Evolutionary conservation across 2,329 filamentous ascomycete genomes (phyloP), one percentile per base, ranked within the genome.

Genomic region (Diplodia sapinea): DNA sequence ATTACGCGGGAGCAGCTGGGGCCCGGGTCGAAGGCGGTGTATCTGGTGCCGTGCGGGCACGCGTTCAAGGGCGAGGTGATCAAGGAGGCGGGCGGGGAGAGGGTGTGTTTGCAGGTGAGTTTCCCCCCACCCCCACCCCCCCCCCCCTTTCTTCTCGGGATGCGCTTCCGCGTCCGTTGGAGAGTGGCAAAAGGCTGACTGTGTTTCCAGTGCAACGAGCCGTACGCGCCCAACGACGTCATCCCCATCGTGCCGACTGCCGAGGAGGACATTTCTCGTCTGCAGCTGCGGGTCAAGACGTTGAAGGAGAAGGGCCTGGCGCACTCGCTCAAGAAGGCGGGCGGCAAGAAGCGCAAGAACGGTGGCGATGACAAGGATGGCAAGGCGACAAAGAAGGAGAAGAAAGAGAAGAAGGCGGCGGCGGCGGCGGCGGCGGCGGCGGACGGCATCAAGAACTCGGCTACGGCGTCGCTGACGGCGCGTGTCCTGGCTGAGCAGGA

Each of bases 21-120:
- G 0, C 89, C 93, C 0, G 84, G 85, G 5, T 89, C 90, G 17
- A 94, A 90, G 78, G 86, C 93, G 0, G 92, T 96, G 1, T 99
- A 98, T 74, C 74, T 99, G 2, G 92, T 98, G 4, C 95, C 95
- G 0, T 99, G 95, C 74, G 96, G 95, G 0, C 96, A 99, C 82
- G 94, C 92, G 0, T 98, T 98, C 79, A 90, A 92, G 0, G 93
- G 96, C 69, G 88, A 89, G 65, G 93, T 93, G 8, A 89, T 98
- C 71, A 91, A 89, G 72, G 91, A 95, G 79, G 88, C 96, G n/a
- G 83, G 84, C 29, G 85, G 81, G 2, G 89, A 91, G 11, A 12
- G 51, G 70, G 83, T 82, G 70, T 90, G 88, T 72, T 75, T 88
- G 69, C 80, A 85, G 79, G 84, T 85, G 73, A 66, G 81, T 17